phyloP scores from a whole-genome alignment of 805 yeast genomes.

The Scheffersomyces ergatensis region DNA sequence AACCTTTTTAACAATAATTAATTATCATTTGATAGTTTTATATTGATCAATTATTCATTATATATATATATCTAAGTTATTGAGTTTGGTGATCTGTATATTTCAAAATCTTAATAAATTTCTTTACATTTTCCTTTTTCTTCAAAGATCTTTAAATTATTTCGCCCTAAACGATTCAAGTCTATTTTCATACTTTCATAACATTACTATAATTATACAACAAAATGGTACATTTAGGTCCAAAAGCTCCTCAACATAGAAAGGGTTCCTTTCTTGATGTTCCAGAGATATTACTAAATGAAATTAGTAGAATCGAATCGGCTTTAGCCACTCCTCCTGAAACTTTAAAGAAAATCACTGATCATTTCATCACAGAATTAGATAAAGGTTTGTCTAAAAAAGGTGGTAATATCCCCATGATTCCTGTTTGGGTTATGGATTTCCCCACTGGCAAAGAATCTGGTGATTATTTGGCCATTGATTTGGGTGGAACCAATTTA shows the following conservation, averaged over 20 bases:
- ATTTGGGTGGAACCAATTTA: conserved; percentile 95
- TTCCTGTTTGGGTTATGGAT: conserved; percentile 94
- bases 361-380: conserved; percentile 76
- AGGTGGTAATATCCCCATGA: conserved; percentile 94
- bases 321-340: conserved; percentile 61
- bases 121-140: too few species aligned
- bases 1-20: too few species aligned
- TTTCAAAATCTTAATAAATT: too few species aligned
- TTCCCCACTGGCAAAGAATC: conserved; percentile 89
- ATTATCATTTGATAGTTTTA: too few species aligned
- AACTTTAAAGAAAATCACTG: conserved; percentile 62
- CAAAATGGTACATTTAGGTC: conserved; percentile 80
- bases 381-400: conserved; percentile 72
- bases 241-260: conserved; percentile 78
- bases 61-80: too few species aligned
- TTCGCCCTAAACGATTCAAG: too few species aligned
- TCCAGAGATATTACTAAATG: conserved; percentile 58
- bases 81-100: too few species aligned
- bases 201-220: too few species aligned
- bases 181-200: too few species aligned
- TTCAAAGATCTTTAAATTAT: too few species aligned
- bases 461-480: conserved; percentile 90
- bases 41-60: too few species aligned
- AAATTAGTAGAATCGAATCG: conserved; percentile 56
- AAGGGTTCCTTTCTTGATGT: conserved; percentile 62